These are phyloP conservation scores for Kokia cookei DNA, from an alignment of 441 rosid genomes.

Conservation along the genomic window DNA sequence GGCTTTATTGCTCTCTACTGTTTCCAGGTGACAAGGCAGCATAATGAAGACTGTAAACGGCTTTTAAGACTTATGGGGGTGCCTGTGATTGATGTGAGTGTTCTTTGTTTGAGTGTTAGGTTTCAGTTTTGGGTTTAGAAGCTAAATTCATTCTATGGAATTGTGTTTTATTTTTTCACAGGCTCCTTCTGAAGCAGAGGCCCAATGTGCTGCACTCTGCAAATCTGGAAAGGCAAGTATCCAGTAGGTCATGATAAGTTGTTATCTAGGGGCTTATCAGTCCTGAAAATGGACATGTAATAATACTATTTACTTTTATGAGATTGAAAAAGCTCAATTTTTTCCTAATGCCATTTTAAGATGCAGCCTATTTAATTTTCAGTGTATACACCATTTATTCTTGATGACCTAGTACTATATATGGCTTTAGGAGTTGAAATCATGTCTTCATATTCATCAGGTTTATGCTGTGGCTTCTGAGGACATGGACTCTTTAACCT, in stretches of 20 bases:
- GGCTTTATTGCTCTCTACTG: slow-evolving; percentile 1
- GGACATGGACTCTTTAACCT: slow-evolving; percentile 98
- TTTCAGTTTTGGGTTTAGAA: neutral
- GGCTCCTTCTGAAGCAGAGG: slow-evolving; percentile 98
- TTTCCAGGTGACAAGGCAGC: slow-evolving; percentile 83
- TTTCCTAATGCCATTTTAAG: neutral
- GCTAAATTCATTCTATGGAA: slow-evolving; percentile 5
- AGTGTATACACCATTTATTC: neutral
- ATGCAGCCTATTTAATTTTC: neutral
- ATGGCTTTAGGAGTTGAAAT: neutral
- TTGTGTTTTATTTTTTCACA: slow-evolving; percentile 27
- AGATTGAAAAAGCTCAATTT: neutral
- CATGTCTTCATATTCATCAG: slow-evolving; percentile 22
- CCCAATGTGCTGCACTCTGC: slow-evolving; percentile 94
- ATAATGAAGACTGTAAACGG: slow-evolving; percentile 89
- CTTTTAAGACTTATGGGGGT: slow-evolving; percentile 94
- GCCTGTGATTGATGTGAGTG: slow-evolving; percentile 79
- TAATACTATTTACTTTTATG: neutral
- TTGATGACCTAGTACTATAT: neutral
- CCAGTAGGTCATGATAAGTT: neutral
- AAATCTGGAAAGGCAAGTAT: slow-evolving; percentile 69
- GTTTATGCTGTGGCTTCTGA: slow-evolving; percentile 98
- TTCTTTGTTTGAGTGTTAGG: neutral
- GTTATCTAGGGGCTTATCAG: neutral
- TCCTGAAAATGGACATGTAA: neutral